Percentiles rank a stretch among this genome's conserved stretches.
Evolutionary conservation across 2,329 filamentous ascomycete species (phyloP).

Genomic region (Ophiostoma triangulosporum): DNA sequence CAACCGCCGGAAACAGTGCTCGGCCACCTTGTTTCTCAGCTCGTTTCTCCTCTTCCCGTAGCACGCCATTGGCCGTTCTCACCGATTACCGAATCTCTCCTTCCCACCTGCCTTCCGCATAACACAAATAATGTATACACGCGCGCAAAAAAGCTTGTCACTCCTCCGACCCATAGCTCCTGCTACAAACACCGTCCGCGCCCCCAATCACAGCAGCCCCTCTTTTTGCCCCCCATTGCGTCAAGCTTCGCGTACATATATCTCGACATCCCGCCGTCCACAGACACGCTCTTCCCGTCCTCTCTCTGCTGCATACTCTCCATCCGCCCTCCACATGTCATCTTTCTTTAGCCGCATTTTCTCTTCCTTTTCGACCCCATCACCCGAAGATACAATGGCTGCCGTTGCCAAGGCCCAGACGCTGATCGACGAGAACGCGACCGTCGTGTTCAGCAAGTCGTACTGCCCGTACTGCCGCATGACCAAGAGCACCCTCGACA

Average conservation of each 20-base stretch:
- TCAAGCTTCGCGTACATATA: slow-evolving; percentile 6
- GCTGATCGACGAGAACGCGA: slow-evolving; percentile 80
- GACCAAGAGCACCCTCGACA: slow-evolving; percentile 61
- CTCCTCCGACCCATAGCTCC: neutral
- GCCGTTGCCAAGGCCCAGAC: slow-evolving; percentile 73
- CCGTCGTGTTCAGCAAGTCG: slow-evolving; percentile 92
- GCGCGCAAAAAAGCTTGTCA: neutral
- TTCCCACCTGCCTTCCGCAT: neutral
- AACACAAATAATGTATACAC: neutral
- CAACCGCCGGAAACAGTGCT: no score
- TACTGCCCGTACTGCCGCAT: slow-evolving; percentile 88
- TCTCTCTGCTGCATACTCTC: slow-evolving; percentile 10
- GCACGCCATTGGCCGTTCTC: neutral
- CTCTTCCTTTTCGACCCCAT: slow-evolving; percentile 30
- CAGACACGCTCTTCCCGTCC: neutral
- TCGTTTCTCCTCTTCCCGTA: neutral
- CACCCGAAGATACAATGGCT: slow-evolving; percentile 53
- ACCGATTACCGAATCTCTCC: neutral
- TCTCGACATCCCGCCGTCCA: neutral
- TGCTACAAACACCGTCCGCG: neutral
- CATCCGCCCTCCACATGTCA: slow-evolving; percentile 34
- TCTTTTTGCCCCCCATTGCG: slow-evolving; percentile 9
- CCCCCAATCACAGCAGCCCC: slow-evolving; percentile 3
- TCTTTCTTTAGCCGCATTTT: slow-evolving; percentile 60
- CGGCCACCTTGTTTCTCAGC: neutral